Percentiles rank a stretch among this genome's conserved stretches.
phyloP scores from a whole-genome alignment of 371 early-diverging fungal genomes.

The Saksenaea oblongispora region DNA sequence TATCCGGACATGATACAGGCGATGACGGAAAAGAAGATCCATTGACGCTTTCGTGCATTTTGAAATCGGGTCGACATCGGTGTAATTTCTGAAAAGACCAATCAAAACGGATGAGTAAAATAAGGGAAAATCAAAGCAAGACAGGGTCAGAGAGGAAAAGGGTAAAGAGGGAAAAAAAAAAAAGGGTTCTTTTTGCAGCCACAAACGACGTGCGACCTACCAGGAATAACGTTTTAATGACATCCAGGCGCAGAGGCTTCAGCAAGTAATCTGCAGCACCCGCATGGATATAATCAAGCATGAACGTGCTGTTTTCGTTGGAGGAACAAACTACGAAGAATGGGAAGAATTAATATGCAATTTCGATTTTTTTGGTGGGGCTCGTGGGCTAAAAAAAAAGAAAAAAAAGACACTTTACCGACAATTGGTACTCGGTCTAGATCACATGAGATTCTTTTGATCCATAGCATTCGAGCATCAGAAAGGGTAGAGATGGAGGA shows the following conservation, averaged over 20 bases:
- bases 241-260: slow-evolving; percentile 52
- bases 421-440: slow-evolving; percentile 4
- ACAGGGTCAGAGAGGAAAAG: neutral
- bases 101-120: neutral
- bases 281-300: slow-evolving; percentile 51
- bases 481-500: neutral
- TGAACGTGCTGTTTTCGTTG: slow-evolving; percentile 29
- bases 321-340: slow-evolving; percentile 33
- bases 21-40: slow-evolving; percentile 13
- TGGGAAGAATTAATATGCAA: slow-evolving; percentile 7
- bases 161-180: neutral
- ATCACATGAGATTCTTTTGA: slow-evolving; percentile 18
- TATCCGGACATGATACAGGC: slow-evolving; percentile 11
- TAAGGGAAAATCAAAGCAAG: neutral
- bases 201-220: slow-evolving; percentile 25
- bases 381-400: neutral
- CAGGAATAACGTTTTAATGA: slow-evolving; percentile 56
- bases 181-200: neutral
- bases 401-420: neutral
- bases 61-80: slow-evolving; percentile 14
- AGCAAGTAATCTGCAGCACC: slow-evolving; percentile 59
- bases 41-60: slow-evolving; percentile 13
- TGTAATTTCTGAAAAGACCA: slow-evolving; percentile 15
- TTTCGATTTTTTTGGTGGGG: neutral
- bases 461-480: slow-evolving; percentile 3